Evolutionary conservation across 1,284 basidiomycete species (phyloP).

Genomic region (Anthracocystis walkeri): DNA sequence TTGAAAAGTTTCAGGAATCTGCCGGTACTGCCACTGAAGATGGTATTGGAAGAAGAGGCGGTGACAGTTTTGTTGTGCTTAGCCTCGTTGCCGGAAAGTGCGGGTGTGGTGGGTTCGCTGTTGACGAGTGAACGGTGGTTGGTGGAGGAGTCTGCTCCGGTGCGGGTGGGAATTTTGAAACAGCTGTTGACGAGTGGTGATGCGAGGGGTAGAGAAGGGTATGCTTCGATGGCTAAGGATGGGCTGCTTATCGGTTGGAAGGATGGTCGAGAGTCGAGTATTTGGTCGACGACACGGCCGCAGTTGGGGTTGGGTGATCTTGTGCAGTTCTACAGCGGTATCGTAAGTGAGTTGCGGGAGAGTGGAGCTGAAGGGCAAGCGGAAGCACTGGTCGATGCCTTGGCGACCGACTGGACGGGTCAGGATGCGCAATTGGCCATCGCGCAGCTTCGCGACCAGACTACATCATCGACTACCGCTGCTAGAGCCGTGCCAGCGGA

Average conservation of each 20-base stretch:
- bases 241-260: slow-evolving; percentile 33
- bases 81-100: slow-evolving; percentile 22
- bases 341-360: neutral
- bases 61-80: slow-evolving; percentile 24
- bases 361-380: neutral
- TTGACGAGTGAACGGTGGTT: slow-evolving; percentile 15
- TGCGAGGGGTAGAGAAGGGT: neutral
- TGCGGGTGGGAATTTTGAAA: slow-evolving; percentile 4
- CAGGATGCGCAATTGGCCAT: slow-evolving; percentile 19
- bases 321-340: slow-evolving; percentile 9
- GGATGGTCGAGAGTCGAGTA: slow-evolving; percentile 17
- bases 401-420: slow-evolving; percentile 4
- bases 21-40: slow-evolving; percentile 20
- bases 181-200: slow-evolving; percentile 19
- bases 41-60: slow-evolving; percentile 19
- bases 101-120: slow-evolving; percentile 15
- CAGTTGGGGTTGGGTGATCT: neutral
- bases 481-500: neutral
- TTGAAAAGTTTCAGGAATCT: slow-evolving; percentile 6
- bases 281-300: slow-evolving; percentile 8
- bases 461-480: neutral
- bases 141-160: slow-evolving; percentile 13
- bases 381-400: neutral
- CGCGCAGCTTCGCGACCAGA: slow-evolving; percentile 1
- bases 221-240: slow-evolving; percentile 11